Evolutionary conservation across 345 rosid genomes (phyloP).

Genomic region (Brassica incana): DNA sequence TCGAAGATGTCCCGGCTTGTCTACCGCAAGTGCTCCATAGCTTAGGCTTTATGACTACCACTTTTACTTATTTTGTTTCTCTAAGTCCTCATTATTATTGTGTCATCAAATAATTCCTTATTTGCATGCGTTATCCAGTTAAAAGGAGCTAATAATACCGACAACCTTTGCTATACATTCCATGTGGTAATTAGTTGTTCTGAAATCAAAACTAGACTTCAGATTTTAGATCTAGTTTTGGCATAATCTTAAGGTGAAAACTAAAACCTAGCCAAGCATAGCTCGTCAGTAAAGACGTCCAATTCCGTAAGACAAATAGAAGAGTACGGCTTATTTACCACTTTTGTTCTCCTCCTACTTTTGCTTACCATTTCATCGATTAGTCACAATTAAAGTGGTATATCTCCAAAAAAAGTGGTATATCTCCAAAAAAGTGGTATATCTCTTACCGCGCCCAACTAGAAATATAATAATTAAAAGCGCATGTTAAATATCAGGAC

Average conservation of each 20-base stretch:
- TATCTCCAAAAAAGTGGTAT: neutral
- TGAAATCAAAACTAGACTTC: neutral
- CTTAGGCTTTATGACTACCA: conserved; percentile 19
- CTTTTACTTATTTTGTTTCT: conserved; percentile 10
- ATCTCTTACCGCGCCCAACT: neutral
- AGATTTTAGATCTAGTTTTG: neutral
- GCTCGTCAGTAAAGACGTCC: neutral
- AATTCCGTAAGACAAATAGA: neutral
- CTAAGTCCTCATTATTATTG: conserved; percentile 10
- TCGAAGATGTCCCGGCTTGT: conserved; percentile 34
- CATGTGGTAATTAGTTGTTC: neutral
- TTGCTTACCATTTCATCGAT: neutral
- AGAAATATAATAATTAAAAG: neutral
- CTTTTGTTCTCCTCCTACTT: neutral
- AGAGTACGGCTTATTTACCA: neutral
- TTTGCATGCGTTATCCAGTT: conserved; percentile 35
- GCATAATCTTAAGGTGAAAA: neutral
- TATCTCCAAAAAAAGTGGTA: neutral
- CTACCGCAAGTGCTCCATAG: conserved; percentile 11
- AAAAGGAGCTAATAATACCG: neutral
- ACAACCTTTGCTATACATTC: neutral
- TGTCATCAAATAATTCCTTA: neutral
- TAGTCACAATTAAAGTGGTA: neutral
- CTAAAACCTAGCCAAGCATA: neutral
- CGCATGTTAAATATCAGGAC: neutral